Conservation (phyloP, 768 basidiomycete species). For the Suillus alpinus region DNA sequence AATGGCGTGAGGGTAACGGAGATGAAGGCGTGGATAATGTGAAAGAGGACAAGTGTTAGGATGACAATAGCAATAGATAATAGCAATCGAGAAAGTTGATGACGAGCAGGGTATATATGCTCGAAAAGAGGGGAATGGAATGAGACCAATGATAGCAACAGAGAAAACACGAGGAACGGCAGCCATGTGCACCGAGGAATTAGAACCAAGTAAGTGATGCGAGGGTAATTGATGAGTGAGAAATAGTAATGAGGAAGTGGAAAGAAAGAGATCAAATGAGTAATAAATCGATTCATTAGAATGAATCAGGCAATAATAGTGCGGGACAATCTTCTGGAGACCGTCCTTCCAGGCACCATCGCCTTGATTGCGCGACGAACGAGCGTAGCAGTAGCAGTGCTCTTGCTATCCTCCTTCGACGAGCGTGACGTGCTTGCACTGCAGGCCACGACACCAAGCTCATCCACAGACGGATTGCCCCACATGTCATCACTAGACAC, state of each 20-base stretch:
- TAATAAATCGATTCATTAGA: not conserved
- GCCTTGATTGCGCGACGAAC: constrained; percentile 75
- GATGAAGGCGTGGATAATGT: constrained; percentile 1
- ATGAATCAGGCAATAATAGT: constrained; percentile 24
- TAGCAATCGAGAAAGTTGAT: constrained; percentile 30
- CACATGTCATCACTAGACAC: constrained; percentile 64
- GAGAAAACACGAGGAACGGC: constrained; percentile 9
- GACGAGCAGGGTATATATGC: constrained; percentile 7
- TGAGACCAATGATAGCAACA: constrained; percentile 24
- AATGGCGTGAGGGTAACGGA: not conserved
- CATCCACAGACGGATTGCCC: constrained; percentile 55
- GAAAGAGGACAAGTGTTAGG: constrained; percentile 10
- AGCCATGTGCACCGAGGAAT: constrained; percentile 13
- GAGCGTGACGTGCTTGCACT: constrained; percentile 27
- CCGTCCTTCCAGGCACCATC: constrained; percentile 64
- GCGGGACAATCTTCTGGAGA: constrained; percentile 50
- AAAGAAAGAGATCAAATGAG: constrained; percentile 12
- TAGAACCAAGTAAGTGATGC: constrained; percentile 1
- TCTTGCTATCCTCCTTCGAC: constrained; percentile 44
- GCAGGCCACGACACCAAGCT: constrained; percentile 55
- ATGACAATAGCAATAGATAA: constrained; percentile 35
- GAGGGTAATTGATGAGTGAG: not conserved
- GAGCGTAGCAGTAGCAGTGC: constrained; percentile 49
- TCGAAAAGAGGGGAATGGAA: constrained; percentile 9
- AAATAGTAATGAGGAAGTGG: not conserved